Percentiles rank a stretch among this genome's conserved stretches.
These are phyloP conservation scores for Teunomyces stri DNA, from an alignment of 805 yeast species.

Conservation along the genomic window DNA sequence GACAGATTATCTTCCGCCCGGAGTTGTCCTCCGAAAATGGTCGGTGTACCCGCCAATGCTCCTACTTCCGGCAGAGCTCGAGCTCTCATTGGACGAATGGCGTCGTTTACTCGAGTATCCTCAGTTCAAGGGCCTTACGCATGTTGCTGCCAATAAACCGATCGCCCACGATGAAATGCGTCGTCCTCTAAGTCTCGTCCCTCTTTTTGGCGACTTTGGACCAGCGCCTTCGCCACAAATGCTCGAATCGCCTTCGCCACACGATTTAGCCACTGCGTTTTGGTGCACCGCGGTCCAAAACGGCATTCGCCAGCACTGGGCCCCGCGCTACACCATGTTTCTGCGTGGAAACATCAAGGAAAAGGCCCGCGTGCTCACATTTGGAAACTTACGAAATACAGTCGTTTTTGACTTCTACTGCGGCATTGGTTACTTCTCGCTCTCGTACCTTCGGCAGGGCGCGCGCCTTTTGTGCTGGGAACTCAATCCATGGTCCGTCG, in stretches of 20 bases:
- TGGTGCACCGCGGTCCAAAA: slow-evolving; percentile 76
- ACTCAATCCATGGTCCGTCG: slow-evolving; percentile 78
- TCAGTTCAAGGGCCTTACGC: slow-evolving; percentile 38
- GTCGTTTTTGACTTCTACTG: slow-evolving; percentile 70
- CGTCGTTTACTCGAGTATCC: slow-evolving; percentile 9
- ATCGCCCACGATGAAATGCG: slow-evolving; percentile 60
- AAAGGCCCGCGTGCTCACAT: slow-evolving; percentile 59
- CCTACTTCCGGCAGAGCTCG: slow-evolving; percentile 44
- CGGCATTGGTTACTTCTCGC: slow-evolving; percentile 83
- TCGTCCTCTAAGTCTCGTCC: slow-evolving; percentile 58
- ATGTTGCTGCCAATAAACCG: slow-evolving; percentile 71
- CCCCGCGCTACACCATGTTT: slow-evolving; percentile 83
- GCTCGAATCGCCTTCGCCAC: too few species aligned
- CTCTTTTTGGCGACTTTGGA: slow-evolving; percentile 69
- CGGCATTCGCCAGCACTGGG: slow-evolving; percentile 78
- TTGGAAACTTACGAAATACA: slow-evolving; percentile 32
- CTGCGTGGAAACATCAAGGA: slow-evolving; percentile 85
- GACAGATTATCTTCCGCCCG: background rate
- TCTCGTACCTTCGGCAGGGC: slow-evolving; percentile 57
- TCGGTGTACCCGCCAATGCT: slow-evolving; percentile 67
- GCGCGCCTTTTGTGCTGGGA: slow-evolving; percentile 77
- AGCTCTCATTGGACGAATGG: slow-evolving; percentile 11
- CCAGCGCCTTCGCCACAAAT: slow-evolving; percentile 26
- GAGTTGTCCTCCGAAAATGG: slow-evolving; percentile 50
- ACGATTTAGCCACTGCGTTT: slow-evolving; percentile 52